Conservation (phyloP, 2,329 filamentous ascomycete genomes). For the Pestalotiopsis sp. region DNA sequence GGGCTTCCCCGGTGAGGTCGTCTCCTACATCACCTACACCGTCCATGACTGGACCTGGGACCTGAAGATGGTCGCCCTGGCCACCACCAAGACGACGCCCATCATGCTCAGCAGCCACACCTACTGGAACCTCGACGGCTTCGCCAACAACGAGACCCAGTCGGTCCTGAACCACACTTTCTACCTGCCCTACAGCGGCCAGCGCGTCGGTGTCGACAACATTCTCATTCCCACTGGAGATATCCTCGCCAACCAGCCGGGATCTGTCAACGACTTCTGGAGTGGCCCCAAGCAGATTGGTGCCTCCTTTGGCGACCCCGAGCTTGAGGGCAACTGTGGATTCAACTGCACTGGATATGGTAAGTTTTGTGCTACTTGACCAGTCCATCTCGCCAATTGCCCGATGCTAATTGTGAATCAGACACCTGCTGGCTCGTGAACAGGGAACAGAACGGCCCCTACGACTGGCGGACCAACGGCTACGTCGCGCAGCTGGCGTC, state of each 20-base stretch:
- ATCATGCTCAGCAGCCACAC: constrained; percentile 78
- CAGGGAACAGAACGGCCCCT: constrained; percentile 57
- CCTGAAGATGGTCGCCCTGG: constrained; percentile 71
- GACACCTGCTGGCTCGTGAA: constrained; percentile 73
- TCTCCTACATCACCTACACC: constrained; percentile 75
- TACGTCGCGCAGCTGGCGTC: constrained; percentile 71
- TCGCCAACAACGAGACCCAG: constrained; percentile 70
- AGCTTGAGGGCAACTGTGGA: constrained; percentile 75
- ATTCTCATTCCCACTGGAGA: constrained; percentile 77
- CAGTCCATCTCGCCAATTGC: too few relatives aligned
- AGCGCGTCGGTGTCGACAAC: constrained; percentile 68
- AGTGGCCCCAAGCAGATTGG: constrained; percentile 79
- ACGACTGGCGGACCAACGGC: constrained; percentile 63
- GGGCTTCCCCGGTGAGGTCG: constrained; percentile 78
- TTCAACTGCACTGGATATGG: constrained; percentile 84
- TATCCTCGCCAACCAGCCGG: constrained; percentile 68
- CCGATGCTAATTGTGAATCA: constrained; percentile 23
- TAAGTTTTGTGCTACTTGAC: constrained; percentile 34
- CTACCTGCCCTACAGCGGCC: constrained; percentile 71
- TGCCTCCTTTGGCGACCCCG: constrained; percentile 63
- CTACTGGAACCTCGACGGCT: constrained; percentile 86
- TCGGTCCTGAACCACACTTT: constrained; percentile 72
- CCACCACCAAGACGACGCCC: constrained; percentile 75
- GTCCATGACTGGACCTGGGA: constrained; percentile 69
- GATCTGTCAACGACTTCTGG: constrained; percentile 82